A percentile compares a stretch with the other conserved stretches of the same genome.
Conservation (phyloP, 2,329 filamentous ascomycete species). For the Scedosporium boydii region DNA sequence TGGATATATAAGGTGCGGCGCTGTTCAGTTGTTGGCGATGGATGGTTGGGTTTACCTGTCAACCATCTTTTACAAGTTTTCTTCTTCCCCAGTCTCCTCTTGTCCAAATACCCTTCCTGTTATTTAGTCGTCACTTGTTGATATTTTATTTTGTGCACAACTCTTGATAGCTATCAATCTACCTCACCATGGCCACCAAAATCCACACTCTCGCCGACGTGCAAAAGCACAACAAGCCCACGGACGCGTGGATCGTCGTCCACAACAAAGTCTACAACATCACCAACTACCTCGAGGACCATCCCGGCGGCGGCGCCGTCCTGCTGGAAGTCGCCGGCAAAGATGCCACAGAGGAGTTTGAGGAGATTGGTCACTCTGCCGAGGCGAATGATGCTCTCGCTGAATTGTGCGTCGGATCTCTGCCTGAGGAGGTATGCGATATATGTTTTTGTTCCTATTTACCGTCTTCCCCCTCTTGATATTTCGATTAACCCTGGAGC, state of each 20-base stretch:
- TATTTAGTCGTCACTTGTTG: neutral
- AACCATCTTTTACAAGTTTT: no score
- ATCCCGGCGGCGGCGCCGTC: conserved; percentile 68
- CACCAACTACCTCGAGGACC: conserved; percentile 47
- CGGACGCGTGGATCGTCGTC: conserved; percentile 45
- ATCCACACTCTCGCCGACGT: conserved; percentile 27
- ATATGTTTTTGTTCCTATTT: neutral
- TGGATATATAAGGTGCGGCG: no score
- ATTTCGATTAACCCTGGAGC: neutral
- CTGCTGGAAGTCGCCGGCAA: conserved; percentile 68
- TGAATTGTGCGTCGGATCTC: conserved; percentile 25
- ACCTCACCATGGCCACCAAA: neutral
- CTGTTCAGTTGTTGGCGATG: no score
- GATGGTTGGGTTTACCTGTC: no score
- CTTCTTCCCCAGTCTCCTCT: no score
- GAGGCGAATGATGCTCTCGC: conserved; percentile 35
- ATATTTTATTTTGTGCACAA: neutral
- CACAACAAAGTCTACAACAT: conserved; percentile 52
- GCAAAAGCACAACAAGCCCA: conserved; percentile 34
- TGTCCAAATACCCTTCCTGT: no score
- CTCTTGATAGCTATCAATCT: neutral
- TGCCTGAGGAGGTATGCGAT: conserved; percentile 9
- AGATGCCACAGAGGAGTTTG: conserved; percentile 71
- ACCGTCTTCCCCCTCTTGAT: neutral
- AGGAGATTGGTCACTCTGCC: conserved; percentile 76